Evolutionary conservation across 495 filamentous ascomycete species (phyloP).

Genomic region (Xylaria longipes): DNA sequence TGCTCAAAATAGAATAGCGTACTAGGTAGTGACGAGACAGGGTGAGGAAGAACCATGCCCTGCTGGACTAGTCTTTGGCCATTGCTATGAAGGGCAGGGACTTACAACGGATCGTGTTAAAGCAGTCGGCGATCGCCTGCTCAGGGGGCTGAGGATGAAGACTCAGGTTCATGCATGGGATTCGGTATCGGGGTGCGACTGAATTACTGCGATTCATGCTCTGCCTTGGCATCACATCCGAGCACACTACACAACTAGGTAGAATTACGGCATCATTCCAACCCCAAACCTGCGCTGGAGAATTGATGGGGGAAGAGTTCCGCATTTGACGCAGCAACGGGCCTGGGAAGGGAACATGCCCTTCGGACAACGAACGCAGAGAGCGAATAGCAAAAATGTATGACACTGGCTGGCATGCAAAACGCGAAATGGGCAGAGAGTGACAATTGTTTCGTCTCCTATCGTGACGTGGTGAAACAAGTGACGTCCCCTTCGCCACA

Average conservation of each 20-base stretch:
- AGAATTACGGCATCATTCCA: constrained; percentile 16
- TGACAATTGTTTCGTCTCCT: constrained; percentile 17
- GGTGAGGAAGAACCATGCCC: constrained; percentile 5
- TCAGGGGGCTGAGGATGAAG: constrained; percentile 31
- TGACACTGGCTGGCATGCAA: constrained; percentile 8
- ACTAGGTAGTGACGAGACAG: constrained; percentile 14
- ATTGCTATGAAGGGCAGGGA: constrained; percentile 26
- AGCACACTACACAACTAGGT: background rate
- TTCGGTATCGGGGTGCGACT: constrained; percentile 13
- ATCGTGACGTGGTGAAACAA: constrained; percentile 34
- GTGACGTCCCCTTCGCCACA: constrained; percentile 21
- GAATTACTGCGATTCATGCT: constrained; percentile 17
- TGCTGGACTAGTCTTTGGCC: background rate
- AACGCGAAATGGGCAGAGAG: background rate
- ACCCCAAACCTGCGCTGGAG: background rate
- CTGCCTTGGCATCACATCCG: constrained; percentile 22
- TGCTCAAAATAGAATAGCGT: constrained; percentile 32
- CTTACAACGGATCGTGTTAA: constrained; percentile 32
- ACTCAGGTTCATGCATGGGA: constrained; percentile 34
- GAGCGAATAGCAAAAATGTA: background rate
- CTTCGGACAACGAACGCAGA: constrained; percentile 1
- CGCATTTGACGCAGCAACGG: background rate
- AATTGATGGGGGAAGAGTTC: background rate
- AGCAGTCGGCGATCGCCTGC: constrained; percentile 31
- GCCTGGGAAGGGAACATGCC: background rate